Evolutionary conservation across 495 filamentous ascomycete species (phyloP).

Genomic region (Hyaloscypha finlandica): DNA sequence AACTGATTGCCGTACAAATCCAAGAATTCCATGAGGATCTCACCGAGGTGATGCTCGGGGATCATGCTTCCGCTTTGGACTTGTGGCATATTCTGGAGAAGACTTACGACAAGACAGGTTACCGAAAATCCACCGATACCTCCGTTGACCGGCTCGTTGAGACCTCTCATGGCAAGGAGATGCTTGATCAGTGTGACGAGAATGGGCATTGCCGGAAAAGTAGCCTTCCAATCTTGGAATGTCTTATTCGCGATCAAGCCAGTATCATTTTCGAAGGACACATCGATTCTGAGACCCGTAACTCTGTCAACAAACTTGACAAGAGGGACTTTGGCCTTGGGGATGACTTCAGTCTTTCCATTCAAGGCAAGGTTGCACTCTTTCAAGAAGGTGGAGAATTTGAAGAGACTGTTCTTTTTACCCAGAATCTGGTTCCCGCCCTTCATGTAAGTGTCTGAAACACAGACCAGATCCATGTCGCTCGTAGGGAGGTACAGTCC

Average conservation of each 20-base stretch:
- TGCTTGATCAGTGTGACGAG: slow-evolving; percentile 89
- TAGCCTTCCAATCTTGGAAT: slow-evolving; percentile 72
- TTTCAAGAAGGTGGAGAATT: slow-evolving; percentile 54
- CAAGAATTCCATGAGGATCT: slow-evolving; percentile 81
- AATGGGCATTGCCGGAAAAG: slow-evolving; percentile 80
- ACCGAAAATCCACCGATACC: slow-evolving; percentile 95
- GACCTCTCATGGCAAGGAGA: slow-evolving; percentile 79
- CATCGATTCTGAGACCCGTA: slow-evolving; percentile 78
- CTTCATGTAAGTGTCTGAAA: slow-evolving; percentile 62
- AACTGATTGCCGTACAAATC: slow-evolving; percentile 85
- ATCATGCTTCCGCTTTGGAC: slow-evolving; percentile 57
- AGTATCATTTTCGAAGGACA: slow-evolving; percentile 90
- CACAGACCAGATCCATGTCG: slow-evolving; percentile 91
- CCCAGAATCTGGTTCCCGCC: slow-evolving; percentile 39
- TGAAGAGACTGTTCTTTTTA: slow-evolving; percentile 42
- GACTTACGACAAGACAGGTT: slow-evolving; percentile 86
- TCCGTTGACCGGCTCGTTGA: slow-evolving; percentile 88
- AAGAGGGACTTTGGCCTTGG: slow-evolving; percentile 83
- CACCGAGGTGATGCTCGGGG: slow-evolving; percentile 67
- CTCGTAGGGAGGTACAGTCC: slow-evolving; percentile 88
- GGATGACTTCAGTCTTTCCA: slow-evolving; percentile 62
- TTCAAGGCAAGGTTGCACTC: slow-evolving; percentile 47
- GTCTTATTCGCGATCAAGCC: slow-evolving; percentile 78
- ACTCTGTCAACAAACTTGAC: slow-evolving; percentile 79
- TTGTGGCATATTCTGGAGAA: slow-evolving; percentile 76